phyloP scores from a whole-genome alignment of 2,329 filamentous ascomycete genomes.

The Cladophialophora psammophila region DNA sequence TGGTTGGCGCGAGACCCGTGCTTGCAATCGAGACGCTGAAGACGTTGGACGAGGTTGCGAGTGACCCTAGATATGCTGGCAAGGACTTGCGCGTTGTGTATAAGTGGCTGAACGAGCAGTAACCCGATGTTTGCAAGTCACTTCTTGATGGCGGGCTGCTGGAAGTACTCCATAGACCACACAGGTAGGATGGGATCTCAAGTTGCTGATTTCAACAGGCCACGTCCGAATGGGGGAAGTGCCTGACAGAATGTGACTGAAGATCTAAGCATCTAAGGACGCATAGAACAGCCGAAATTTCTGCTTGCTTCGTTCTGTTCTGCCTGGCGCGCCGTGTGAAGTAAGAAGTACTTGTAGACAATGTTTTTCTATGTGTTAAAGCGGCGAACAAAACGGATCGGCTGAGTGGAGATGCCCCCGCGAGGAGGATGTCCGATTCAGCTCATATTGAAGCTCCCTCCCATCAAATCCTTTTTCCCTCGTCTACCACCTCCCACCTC shows the following conservation, averaged over 20 bases:
- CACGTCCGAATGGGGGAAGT: neutral
- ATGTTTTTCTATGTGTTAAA: too few relatives aligned
- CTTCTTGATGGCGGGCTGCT: neutral
- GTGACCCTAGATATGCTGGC: constrained; percentile 14
- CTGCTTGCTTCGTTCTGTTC: too few relatives aligned
- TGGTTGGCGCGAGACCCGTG: constrained; percentile 20
- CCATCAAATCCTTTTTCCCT: neutral
- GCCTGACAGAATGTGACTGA: too few relatives aligned
- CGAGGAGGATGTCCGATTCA: too few relatives aligned
- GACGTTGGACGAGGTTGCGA: constrained; percentile 13
- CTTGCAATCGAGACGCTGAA: constrained; percentile 12
- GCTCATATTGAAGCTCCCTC: too few relatives aligned
- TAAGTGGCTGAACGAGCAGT: constrained; percentile 22
- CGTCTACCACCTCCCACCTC: neutral
- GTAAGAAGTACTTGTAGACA: too few relatives aligned
- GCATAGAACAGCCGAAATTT: too few relatives aligned
- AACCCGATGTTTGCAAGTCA: neutral
- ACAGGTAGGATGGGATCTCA: too few relatives aligned
- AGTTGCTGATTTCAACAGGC: neutral
- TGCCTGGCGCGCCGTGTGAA: too few relatives aligned
- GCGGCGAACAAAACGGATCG: too few relatives aligned
- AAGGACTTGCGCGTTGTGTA: constrained; percentile 24
- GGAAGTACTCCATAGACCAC: neutral
- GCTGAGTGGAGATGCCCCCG: too few relatives aligned
- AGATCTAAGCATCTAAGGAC: too few relatives aligned